Conservation (phyloP, 192 early-diverging fungal species). For the Powellomyces hirtus region DNA sequence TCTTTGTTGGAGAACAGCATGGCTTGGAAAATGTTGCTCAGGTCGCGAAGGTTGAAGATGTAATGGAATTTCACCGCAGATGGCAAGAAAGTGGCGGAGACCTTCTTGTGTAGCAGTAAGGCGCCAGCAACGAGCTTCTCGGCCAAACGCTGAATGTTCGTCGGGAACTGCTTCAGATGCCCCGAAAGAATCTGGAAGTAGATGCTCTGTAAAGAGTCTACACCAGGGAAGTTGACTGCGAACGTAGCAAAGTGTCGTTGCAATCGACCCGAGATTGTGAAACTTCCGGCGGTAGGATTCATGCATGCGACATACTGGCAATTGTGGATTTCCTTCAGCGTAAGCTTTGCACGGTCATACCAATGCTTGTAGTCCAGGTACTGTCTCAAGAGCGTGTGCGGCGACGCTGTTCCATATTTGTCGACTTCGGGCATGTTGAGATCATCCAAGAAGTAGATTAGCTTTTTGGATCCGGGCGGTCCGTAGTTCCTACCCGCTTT, state of each 20-base stretch:
- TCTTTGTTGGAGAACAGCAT: slow-evolving; percentile 61
- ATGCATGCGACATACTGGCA: slow-evolving; percentile 68
- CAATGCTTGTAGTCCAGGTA: slow-evolving; percentile 63
- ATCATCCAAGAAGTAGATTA: slow-evolving; percentile 68
- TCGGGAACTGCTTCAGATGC: slow-evolving; percentile 58
- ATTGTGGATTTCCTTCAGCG: slow-evolving; percentile 68
- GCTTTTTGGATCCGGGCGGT: slow-evolving; percentile 60
- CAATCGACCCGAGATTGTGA: slow-evolving; percentile 55
- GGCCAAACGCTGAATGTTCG: slow-evolving; percentile 48
- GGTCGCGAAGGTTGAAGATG: slow-evolving; percentile 63
- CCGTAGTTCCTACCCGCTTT: slow-evolving; percentile 67
- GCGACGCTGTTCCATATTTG: slow-evolving; percentile 64
- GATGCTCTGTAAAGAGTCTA: slow-evolving; percentile 58
- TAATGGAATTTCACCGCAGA: slow-evolving; percentile 68
- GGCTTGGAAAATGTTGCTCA: slow-evolving; percentile 65
- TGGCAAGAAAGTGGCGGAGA: slow-evolving; percentile 53
- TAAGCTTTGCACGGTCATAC: slow-evolving; percentile 64
- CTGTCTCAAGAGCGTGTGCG: slow-evolving; percentile 61
- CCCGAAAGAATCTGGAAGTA: slow-evolving; percentile 55
- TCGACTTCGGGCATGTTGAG: slow-evolving; percentile 71
- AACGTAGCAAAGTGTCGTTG: slow-evolving; percentile 65
- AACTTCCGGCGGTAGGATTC: slow-evolving; percentile 67
- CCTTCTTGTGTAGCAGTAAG: slow-evolving; percentile 59
- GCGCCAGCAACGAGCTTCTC: slow-evolving; percentile 57
- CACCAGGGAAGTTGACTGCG: slow-evolving; percentile 60